Evolutionary conservation across 495 filamentous ascomycete genomes (phyloP).

Genomic region (Glarea lozoyensis): DNA sequence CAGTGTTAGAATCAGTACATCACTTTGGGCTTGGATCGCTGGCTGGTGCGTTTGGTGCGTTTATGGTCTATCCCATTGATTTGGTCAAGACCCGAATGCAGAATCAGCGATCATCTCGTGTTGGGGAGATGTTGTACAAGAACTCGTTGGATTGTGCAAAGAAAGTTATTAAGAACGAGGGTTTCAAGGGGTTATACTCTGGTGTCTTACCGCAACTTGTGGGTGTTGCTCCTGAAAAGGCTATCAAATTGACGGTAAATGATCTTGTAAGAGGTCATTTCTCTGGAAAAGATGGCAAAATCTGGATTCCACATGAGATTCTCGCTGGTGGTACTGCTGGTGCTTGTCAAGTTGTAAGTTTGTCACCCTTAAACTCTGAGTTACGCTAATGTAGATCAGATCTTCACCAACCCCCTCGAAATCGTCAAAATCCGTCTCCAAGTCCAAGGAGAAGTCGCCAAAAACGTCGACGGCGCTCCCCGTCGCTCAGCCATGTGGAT

Average conservation of each 20-base stretch:
- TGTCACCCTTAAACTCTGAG: not conserved
- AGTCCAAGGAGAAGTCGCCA: conserved; percentile 92
- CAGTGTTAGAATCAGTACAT: conserved; percentile 68
- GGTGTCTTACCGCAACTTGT: conserved; percentile 92
- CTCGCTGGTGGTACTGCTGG: conserved; percentile 86
- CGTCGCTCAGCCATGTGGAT: conserved; percentile 96
- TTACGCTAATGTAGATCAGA: conserved; percentile 33
- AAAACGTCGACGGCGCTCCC: conserved; percentile 72
- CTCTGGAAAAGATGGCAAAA: conserved; percentile 68
- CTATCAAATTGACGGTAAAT: conserved; percentile 97
- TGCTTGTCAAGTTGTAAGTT: conserved; percentile 89
- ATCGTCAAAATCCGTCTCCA: conserved; percentile 99
- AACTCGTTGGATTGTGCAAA: conserved; percentile 89
- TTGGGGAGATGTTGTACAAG: conserved; percentile 85
- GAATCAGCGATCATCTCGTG: conserved; percentile 75
- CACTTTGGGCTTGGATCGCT: conserved; percentile 83
- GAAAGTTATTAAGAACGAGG: conserved; percentile 91
- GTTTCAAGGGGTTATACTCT: conserved; percentile 81
- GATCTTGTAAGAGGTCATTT: conserved; percentile 76
- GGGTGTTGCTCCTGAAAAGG: conserved; percentile 96
- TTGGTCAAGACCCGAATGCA: conserved; percentile 98
- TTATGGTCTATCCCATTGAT: conserved; percentile 99
- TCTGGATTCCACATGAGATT: conserved; percentile 63
- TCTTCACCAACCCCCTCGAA: conserved; percentile 95
- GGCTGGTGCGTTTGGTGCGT: conserved; percentile 93